Evolutionary conservation across 2,329 filamentous ascomycete genomes (phyloP).

Genomic region (Microcyclosporella mali): DNA sequence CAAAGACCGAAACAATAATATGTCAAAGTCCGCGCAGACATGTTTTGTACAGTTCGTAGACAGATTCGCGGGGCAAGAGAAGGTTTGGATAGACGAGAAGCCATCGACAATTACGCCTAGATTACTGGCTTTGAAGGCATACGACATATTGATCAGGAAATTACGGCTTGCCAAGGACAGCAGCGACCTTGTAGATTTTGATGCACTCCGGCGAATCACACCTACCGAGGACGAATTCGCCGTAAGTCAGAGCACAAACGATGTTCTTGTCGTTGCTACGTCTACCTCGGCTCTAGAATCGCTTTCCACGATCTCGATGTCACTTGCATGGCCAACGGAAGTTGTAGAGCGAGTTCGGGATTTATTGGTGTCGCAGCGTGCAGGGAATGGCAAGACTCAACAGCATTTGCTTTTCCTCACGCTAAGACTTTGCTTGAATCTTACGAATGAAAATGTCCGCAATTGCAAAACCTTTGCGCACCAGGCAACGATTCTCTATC

Average conservation of each 20-base stretch:
- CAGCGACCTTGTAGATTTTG: conserved; percentile 42
- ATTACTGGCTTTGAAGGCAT: conserved; percentile 56
- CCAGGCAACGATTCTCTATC: conserved; percentile 40
- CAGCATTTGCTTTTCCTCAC: conserved; percentile 36
- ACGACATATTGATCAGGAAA: conserved; percentile 54
- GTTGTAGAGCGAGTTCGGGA: conserved; percentile 15
- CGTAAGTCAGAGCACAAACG: conserved; percentile 20
- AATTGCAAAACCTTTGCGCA: conserved; percentile 64
- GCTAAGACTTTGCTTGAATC: conserved; percentile 71
- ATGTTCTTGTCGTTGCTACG: conserved; percentile 40
- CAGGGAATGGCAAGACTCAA: conserved; percentile 8
- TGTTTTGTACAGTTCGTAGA: conserved; percentile 52
- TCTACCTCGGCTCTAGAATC: conserved; percentile 35
- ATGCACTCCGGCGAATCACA: conserved; percentile 15
- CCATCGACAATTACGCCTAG: conserved; percentile 55
- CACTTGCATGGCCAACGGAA: conserved; percentile 21
- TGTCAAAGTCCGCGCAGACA: conserved; percentile 59
- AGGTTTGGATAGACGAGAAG: conserved; percentile 54
- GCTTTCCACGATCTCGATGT: conserved; percentile 22
- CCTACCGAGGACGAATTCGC: conserved; percentile 11
- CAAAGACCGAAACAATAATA: conserved; percentile 60
- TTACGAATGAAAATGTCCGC: conserved; percentile 71
- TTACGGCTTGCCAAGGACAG: conserved; percentile 40
- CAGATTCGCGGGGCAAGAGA: conserved; percentile 33
- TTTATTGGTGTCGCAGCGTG: conserved; percentile 13